Conservation (phyloP, 306 rosid genomes). For the Acmispon strigosus region DNA sequence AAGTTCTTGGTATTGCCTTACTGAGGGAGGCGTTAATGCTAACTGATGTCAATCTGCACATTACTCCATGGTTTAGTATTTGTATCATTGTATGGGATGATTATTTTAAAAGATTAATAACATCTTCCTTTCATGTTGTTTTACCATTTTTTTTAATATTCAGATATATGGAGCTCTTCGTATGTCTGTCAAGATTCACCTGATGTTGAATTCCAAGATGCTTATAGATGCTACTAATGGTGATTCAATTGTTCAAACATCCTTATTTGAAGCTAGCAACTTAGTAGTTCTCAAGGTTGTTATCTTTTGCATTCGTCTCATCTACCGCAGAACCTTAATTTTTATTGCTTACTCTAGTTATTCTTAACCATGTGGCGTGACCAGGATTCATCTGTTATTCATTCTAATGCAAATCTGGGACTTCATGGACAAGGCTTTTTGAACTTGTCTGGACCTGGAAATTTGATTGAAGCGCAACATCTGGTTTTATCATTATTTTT, state of each 20-base stretch:
- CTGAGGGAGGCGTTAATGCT: neutral
- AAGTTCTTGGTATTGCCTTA: neutral
- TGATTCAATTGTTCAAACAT: slow-evolving; percentile 72
- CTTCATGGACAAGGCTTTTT: slow-evolving; percentile 93
- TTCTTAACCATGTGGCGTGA: slow-evolving; percentile 18
- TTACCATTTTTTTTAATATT: neutral
- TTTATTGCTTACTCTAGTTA: slow-evolving; percentile 19
- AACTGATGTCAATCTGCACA: neutral
- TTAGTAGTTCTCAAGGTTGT: slow-evolving; percentile 86
- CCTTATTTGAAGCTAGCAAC: slow-evolving; percentile 92
- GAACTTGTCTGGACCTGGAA: slow-evolving; percentile 93
- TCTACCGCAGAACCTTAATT: slow-evolving; percentile 12
- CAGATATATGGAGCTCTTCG: slow-evolving; percentile 97
- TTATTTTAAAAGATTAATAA: slow-evolving; percentile 5
- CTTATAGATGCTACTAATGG: slow-evolving; percentile 66
- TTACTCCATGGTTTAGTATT: neutral
- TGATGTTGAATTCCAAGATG: slow-evolving; percentile 89
- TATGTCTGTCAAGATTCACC: slow-evolving; percentile 88
- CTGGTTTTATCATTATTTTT: slow-evolving; percentile 75
- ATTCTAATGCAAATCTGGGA: slow-evolving; percentile 90
- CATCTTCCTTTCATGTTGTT: neutral
- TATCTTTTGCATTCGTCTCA: slow-evolving; percentile 15
- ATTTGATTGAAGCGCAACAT: slow-evolving; percentile 87
- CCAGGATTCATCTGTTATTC: slow-evolving; percentile 89
- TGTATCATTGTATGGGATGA: neutral